phyloP scores from a whole-genome alignment of 1,139 yeast genomes.

The Diutina sp. region DNA sequence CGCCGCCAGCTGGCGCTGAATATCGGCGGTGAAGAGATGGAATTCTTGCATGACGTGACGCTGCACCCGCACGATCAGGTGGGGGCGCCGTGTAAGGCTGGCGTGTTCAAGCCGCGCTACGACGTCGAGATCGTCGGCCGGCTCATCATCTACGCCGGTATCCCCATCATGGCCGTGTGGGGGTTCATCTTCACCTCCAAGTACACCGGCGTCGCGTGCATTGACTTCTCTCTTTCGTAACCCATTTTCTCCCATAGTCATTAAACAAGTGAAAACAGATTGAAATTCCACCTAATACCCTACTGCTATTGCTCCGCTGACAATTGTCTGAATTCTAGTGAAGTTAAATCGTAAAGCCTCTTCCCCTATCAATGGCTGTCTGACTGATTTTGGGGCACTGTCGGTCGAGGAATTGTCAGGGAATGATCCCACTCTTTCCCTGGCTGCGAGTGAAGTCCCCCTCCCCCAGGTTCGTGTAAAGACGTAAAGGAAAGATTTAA shows the following conservation, averaged over 20 bases:
- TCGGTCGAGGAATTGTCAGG: background rate
- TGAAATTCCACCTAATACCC: too few relatives aligned
- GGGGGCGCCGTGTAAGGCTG: constrained; percentile 9
- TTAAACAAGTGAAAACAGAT: background rate
- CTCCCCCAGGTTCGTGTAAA: too few relatives aligned
- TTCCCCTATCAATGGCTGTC: background rate
- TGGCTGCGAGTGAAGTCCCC: background rate
- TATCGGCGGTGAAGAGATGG: constrained; percentile 19
- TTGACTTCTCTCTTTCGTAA: background rate
- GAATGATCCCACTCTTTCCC: background rate
- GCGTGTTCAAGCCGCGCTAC: constrained; percentile 41
- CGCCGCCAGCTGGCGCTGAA: constrained; percentile 29
- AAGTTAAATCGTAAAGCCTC: background rate
- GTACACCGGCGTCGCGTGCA: background rate
- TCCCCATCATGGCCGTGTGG: constrained; percentile 36
- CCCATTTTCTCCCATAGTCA: background rate
- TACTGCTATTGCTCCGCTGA: too few relatives aligned
- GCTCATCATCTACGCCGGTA: constrained; percentile 63
- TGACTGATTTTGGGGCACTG: background rate
- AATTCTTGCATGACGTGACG: constrained; percentile 12
- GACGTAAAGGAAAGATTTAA: too few relatives aligned
- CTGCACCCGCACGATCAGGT: background rate
- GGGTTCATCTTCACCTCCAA: constrained; percentile 14
- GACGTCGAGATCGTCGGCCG: constrained; percentile 69
- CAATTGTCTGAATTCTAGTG: too few relatives aligned